Evolutionary conservation across 116 monocot genomes (phyloP).

Genomic region (Iris pallida): DNA sequence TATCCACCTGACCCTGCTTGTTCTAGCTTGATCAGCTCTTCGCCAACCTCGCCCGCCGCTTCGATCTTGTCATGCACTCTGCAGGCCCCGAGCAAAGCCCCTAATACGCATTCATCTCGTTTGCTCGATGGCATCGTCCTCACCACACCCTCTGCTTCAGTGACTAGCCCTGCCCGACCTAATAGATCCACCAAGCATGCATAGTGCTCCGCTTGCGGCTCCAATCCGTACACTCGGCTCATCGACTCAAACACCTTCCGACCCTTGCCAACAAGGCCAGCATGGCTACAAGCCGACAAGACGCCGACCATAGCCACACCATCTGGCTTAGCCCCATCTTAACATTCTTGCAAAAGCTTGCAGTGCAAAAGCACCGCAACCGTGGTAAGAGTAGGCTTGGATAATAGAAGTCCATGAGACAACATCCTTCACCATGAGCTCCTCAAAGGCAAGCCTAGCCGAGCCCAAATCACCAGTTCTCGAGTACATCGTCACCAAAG

Average conservation of each 20-base stretch:
- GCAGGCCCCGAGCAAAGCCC: slow-evolving; percentile 41
- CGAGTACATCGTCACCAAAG: slow-evolving; percentile 44
- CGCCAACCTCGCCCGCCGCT: slow-evolving; percentile 20
- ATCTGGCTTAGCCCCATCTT: slow-evolving; percentile 24
- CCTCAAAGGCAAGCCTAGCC: slow-evolving; percentile 25
- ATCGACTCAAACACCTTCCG: slow-evolving; percentile 37
- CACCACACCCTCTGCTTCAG: slow-evolving; percentile 29
- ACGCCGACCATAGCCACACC: slow-evolving; percentile 27
- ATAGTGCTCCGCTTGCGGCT: slow-evolving; percentile 36
- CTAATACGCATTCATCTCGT: slow-evolving; percentile 27
- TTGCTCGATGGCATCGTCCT: slow-evolving; percentile 7
- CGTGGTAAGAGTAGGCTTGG: slow-evolving; percentile 36
- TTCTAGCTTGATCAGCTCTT: slow-evolving; percentile 33
- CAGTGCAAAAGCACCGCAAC: slow-evolving; percentile 24
- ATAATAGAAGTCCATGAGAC: slow-evolving; percentile 48
- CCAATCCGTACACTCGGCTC: slow-evolving; percentile 11
- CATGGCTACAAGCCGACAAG: slow-evolving; percentile 41
- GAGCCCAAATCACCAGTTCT: slow-evolving; percentile 28
- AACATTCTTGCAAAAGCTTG: slow-evolving; percentile 34
- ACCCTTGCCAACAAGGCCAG: slow-evolving; percentile 34
- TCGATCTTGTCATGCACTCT: slow-evolving; percentile 21
- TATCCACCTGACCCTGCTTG: slow-evolving; percentile 20
- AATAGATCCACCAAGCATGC: slow-evolving; percentile 38
- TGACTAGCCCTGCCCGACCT: slow-evolving; percentile 27
- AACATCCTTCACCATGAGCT: slow-evolving; percentile 25